phyloP scores from a whole-genome alignment of 2,329 filamentous ascomycete species.

The Alternaria burnsii region DNA sequence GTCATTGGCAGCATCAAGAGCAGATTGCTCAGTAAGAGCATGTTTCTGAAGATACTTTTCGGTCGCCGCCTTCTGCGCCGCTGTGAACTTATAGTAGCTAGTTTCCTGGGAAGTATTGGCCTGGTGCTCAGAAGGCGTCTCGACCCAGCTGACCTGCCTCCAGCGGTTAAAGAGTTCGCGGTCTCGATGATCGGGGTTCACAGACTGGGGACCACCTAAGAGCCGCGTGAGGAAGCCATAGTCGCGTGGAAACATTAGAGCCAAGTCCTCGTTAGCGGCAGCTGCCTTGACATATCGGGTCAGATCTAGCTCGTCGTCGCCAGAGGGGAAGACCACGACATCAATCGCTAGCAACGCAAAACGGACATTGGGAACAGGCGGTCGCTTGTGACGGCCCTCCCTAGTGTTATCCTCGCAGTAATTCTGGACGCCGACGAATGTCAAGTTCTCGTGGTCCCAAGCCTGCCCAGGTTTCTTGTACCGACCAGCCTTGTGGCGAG shows the following conservation, averaged over 20 bases:
- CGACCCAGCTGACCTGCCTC: not conserved
- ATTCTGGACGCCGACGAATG: not conserved
- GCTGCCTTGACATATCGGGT: slow-evolving; percentile 18
- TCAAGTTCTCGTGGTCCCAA: not conserved
- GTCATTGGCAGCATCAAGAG: not conserved
- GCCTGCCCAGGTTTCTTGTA: not conserved
- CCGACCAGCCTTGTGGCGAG: not conserved
- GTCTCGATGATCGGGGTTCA: not conserved
- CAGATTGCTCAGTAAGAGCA: not conserved
- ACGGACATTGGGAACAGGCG: not conserved
- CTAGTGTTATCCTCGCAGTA: slow-evolving; percentile 6
- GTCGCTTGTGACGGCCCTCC: slow-evolving; percentile 2
- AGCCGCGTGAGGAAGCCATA: not conserved
- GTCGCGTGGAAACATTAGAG: slow-evolving; percentile 1
- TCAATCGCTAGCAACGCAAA: slow-evolving; percentile 10
- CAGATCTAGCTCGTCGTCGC: slow-evolving; percentile 14
- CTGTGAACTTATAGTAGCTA: not conserved
- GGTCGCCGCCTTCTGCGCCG: not conserved
- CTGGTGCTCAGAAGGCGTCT: not conserved
- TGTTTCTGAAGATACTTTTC: not conserved
- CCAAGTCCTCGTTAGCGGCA: not conserved
- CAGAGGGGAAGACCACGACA: slow-evolving; percentile 8
- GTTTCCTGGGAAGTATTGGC: not conserved
- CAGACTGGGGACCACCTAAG: not conserved
- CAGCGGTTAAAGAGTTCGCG: not conserved